phyloP scores from a whole-genome alignment of 306 rosid species.

The Vigna angularis region DNA sequence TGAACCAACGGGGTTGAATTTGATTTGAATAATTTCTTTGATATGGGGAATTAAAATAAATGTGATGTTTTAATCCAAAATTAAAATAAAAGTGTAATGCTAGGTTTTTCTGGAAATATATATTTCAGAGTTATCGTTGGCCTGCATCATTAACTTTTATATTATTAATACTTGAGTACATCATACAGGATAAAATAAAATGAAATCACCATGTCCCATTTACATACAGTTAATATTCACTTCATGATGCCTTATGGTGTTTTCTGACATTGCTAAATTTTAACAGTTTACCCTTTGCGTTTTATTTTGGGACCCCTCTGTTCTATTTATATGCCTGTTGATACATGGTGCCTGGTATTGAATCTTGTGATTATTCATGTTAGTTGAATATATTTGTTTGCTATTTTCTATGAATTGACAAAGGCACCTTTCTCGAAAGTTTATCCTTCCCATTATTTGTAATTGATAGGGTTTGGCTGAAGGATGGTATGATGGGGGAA shows the following conservation, averaged over 20 bases:
- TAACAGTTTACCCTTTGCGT: not conserved
- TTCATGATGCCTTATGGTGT: slow-evolving; percentile 17
- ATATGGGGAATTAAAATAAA: not conserved
- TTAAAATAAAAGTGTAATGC: not conserved
- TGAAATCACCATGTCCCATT: slow-evolving; percentile 29
- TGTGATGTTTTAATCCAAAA: not conserved
- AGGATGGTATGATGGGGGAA: slow-evolving; percentile 99
- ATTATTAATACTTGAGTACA: slow-evolving; percentile 1
- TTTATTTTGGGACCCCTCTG: slow-evolving; percentile 18
- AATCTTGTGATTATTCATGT: slow-evolving; percentile 37
- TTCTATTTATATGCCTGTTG: slow-evolving; percentile 20
- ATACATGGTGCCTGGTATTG: slow-evolving; percentile 29
- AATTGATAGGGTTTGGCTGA: slow-evolving; percentile 69
- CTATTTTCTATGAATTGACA: slow-evolving; percentile 17
- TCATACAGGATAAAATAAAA: slow-evolving; percentile 4
- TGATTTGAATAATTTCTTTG: slow-evolving; percentile 16
- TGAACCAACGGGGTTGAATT: slow-evolving; percentile 19
- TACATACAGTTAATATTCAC: slow-evolving; percentile 11
- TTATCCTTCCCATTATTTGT: slow-evolving; percentile 38
- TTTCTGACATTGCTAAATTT: slow-evolving; percentile 29
- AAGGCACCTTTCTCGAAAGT: slow-evolving; percentile 5
- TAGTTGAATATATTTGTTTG: slow-evolving; percentile 29
- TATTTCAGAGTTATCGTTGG: slow-evolving; percentile 18
- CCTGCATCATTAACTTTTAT: slow-evolving; percentile 2
- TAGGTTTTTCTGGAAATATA: slow-evolving; percentile 35